A percentile compares a stretch with the other conserved stretches of the same genome.
These are phyloP conservation scores for Umbilicus rupestris DNA, from an alignment of 164 flowering plant species.

Conservation along the genomic window DNA sequence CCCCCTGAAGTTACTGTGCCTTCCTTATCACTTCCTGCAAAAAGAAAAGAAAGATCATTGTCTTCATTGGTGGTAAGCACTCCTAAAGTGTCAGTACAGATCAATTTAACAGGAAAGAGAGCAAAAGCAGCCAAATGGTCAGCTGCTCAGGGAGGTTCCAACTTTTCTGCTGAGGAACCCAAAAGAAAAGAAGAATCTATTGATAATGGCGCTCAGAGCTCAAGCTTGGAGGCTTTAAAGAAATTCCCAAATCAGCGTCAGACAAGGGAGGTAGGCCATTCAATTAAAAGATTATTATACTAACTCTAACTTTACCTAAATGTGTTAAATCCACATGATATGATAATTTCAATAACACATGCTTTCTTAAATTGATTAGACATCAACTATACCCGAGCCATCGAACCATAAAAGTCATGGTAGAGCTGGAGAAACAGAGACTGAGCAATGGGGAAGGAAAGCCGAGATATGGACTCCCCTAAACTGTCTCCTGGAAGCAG, in stretches of 20 bases:
- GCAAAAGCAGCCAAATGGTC: slow-evolving; percentile 61
- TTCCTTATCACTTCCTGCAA: slow-evolving; percentile 45
- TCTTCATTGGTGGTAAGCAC: slow-evolving; percentile 60
- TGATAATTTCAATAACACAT: not conserved
- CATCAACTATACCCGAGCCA: slow-evolving; percentile 36
- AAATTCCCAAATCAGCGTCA: slow-evolving; percentile 40
- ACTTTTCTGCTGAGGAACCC: slow-evolving; percentile 35
- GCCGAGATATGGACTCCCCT: slow-evolving; percentile 84
- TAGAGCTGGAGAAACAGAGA: slow-evolving; percentile 32
- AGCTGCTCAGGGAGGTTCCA: slow-evolving; percentile 39
- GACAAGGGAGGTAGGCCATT: slow-evolving; percentile 27
- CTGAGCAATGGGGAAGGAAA: slow-evolving; percentile 43
- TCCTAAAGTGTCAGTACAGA: slow-evolving; percentile 52
- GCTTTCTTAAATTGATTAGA: slow-evolving; percentile 26
- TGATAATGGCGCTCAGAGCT: slow-evolving; percentile 40
- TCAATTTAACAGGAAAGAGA: slow-evolving; percentile 71
- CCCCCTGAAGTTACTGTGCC: slow-evolving; percentile 50
- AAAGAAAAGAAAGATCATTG: slow-evolving; percentile 73
- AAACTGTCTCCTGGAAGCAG: slow-evolving; percentile 82
- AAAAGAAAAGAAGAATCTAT: slow-evolving; percentile 41
- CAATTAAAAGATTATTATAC: not conserved
- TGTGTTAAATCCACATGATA: not conserved
- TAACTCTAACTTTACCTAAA: not conserved
- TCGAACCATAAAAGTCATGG: slow-evolving; percentile 26
- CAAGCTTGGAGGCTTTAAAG: slow-evolving; percentile 53